Evolutionary conservation across 108 stramenopile genomes (phyloP).

Genomic region (Bacterosira constricta): DNA sequence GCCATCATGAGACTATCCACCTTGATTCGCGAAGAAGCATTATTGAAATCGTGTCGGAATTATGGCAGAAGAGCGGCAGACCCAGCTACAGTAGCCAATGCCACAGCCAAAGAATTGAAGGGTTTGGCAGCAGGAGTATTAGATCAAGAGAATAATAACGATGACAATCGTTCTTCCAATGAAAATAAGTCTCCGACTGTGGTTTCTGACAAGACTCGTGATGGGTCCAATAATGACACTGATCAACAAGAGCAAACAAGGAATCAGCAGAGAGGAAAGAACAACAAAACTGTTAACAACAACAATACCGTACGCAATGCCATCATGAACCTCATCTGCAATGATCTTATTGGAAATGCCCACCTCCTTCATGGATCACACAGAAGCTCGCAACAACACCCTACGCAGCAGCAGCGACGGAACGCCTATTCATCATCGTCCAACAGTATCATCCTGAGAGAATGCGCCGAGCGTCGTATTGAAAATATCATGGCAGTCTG

Average conservation of each 20-base stretch:
- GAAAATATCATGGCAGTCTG: slow-evolving; percentile 42
- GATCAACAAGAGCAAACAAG: background rate
- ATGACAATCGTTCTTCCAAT: background rate
- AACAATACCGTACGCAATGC: slow-evolving; percentile 17
- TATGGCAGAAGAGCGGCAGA: too few relatives aligned
- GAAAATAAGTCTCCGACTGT: background rate
- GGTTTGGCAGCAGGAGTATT: background rate
- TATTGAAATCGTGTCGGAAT: background rate
- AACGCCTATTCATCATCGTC: too few relatives aligned
- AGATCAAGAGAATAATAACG: background rate
- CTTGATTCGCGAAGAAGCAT: slow-evolving; percentile 7
- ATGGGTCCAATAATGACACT: background rate
- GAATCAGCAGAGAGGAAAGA: background rate
- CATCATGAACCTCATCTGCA: slow-evolving; percentile 26
- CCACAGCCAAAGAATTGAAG: background rate
- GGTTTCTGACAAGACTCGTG: background rate
- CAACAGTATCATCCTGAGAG: background rate
- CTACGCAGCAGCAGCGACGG: too few relatives aligned
- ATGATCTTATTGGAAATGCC: slow-evolving; percentile 27
- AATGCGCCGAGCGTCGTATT: slow-evolving; percentile 6
- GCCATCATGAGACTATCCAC: slow-evolving; percentile 13
- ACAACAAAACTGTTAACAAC: background rate
- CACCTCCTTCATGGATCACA: background rate
- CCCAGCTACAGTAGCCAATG: background rate
- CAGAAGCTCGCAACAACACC: too few relatives aligned